A percentile compares a stretch with the other conserved stretches of the same genome.
These are phyloP conservation scores for Tanacetum coccineum DNA, from an alignment of 129 eudicot species.

Conservation along the genomic window DNA sequence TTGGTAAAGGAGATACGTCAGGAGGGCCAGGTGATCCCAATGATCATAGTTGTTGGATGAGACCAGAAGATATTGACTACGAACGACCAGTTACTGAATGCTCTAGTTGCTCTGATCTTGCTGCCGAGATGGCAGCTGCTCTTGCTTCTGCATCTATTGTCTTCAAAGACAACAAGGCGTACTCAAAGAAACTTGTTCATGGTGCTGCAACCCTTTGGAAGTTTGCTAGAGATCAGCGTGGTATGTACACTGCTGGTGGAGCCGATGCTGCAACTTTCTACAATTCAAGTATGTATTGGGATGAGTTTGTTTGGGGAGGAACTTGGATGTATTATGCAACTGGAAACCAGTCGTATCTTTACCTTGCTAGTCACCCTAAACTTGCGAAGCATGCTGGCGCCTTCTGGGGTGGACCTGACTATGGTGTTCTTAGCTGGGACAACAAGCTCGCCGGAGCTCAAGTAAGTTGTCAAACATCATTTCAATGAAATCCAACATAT, in stretches of 20 bases:
- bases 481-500: background rate
- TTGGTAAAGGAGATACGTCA: conserved; percentile 80
- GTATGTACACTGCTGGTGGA: conserved; percentile 70
- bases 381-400: conserved; percentile 92
- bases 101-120: conserved; percentile 78
- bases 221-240: conserved; percentile 73
- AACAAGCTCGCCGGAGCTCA: conserved; percentile 94
- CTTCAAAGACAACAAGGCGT: conserved; percentile 86
- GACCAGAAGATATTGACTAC: conserved; percentile 92
- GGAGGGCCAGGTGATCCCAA: conserved; percentile 59
- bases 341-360: conserved; percentile 72
- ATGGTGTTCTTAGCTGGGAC: conserved; percentile 96
- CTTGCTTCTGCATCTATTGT: conserved; percentile 92
- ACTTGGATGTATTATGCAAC: conserved; percentile 96
- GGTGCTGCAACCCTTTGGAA: conserved; percentile 85
- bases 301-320: conserved; percentile 90
- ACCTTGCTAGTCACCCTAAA: conserved; percentile 68
- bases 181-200: conserved; percentile 88
- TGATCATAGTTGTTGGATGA: conserved; percentile 90
- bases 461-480: conserved; percentile 39
- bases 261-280: conserved; percentile 69
- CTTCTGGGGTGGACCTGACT: conserved; percentile 94
- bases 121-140: conserved; percentile 99
- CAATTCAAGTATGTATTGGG: conserved; percentile 84
- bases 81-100: conserved; percentile 67